Evolutionary conservation across 2,329 filamentous ascomycete genomes (phyloP), one percentile per base, ranked within the genome.

Genomic region (Pyrenochaeta sp.): DNA sequence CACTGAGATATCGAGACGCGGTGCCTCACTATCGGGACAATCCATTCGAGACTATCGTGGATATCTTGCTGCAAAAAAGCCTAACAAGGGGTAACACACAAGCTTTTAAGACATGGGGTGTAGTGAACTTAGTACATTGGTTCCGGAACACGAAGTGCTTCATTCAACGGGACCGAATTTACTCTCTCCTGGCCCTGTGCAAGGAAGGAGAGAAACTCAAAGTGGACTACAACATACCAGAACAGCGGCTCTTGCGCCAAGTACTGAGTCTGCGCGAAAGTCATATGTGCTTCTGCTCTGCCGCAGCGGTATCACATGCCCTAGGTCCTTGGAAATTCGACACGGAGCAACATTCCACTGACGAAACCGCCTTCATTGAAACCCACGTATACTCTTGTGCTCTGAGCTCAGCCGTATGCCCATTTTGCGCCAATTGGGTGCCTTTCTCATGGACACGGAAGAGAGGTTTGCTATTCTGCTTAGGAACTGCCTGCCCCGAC

Each of bases 91-190:
- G n/a, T 35, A 11, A 20, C 18, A 18, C 17, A 10, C 32, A 17
- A 7, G 40, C 33, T 14, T n/a, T 49, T 12, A 33, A 45, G 23
- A 40, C 36, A 5, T 54, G 45, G 51, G 33, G 51, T 15, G 14
- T 54, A 4, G 35, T 54, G 7, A 49, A 49, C 10, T 17, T 54
- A 7, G 39, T 54, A 30, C 32, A 41, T 32, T 45, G 29, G 11
- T 54, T 54, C 21, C 51, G 51, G 12, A 23, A 54, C 45, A 54
- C 44, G 45, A 40, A 54, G 17, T 54, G 51, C 20, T 31, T 45
- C 7, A 49, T 54, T 14, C 31, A 23, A 11, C 21, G 45, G 3
- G 51, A 54, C 17, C 23, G 45, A n/a, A 35, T 53, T 23, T 51
- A 51, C 35, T 51, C 49, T 32, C 32, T 51, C 27, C 49, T 51